These are phyloP conservation scores for Penicillium antarcticum DNA, from an alignment of 495 filamentous ascomycete genomes.

Conservation along the genomic window DNA sequence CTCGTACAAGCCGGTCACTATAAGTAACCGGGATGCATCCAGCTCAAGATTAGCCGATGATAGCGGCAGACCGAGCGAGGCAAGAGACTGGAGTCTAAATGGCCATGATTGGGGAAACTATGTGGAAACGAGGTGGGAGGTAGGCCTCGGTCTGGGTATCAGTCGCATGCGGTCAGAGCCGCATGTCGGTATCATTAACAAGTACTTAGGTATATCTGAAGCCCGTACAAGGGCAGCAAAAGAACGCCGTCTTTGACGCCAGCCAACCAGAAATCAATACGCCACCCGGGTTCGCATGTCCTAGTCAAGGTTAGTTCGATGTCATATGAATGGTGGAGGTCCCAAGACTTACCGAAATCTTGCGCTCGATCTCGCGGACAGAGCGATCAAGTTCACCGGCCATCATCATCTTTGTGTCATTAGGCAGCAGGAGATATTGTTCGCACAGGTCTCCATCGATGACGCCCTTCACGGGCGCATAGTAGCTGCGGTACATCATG, in stretches of 20 bases:
- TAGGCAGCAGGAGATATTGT: constrained; percentile 74
- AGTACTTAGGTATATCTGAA: constrained; percentile 31
- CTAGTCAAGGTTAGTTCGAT: constrained; percentile 40
- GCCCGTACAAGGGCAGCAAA: constrained; percentile 14
- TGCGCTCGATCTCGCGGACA: constrained; percentile 88
- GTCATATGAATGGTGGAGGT: not conserved
- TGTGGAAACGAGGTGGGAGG: not conserved
- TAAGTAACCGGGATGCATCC: constrained; percentile 40
- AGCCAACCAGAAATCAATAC: constrained; percentile 51
- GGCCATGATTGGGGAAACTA: not conserved
- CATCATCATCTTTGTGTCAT: constrained; percentile 91
- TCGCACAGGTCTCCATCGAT: constrained; percentile 99
- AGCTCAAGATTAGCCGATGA: constrained; percentile 55
- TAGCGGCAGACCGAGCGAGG: constrained; percentile 52
- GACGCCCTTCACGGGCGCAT: constrained; percentile 93
- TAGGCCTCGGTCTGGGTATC: not conserved
- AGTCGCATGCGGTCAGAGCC: constrained; percentile 13
- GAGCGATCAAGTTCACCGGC: constrained; percentile 87
- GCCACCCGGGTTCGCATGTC: constrained; percentile 87
- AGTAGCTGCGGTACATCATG: constrained; percentile 90
- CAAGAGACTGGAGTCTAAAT: constrained; percentile 36
- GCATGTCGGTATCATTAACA: constrained; percentile 22
- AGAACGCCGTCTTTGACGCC: constrained; percentile 24
- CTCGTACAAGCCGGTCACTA: constrained; percentile 38
- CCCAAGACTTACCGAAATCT: constrained; percentile 73